phyloP scores from a whole-genome alignment of 78 protist genomes.

The Dictyostelium firmibasis region DNA sequence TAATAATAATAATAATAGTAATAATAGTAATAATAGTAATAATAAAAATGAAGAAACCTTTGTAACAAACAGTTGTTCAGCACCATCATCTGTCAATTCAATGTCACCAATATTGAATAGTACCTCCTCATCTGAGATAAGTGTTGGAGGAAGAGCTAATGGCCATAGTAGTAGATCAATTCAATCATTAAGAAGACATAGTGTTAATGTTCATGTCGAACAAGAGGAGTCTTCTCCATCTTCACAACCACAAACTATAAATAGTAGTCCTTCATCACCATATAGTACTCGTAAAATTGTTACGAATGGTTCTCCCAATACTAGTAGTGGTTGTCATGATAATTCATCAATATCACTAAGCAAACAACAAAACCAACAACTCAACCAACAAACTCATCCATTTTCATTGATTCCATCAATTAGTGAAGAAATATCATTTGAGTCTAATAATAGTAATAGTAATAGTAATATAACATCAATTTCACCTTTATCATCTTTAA shows the following conservation, averaged over 20 bases:
- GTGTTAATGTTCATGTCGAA: neutral
- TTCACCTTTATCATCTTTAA: neutral
- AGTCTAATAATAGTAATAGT: neutral
- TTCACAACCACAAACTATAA: neutral
- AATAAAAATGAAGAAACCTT: neutral
- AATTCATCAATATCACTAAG: neutral
- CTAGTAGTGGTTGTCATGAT: neutral
- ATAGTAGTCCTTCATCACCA: neutral
- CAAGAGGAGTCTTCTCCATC: neutral
- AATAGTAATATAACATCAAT: neutral
- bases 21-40: neutral
- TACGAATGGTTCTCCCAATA: neutral
- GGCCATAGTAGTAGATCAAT: neutral
- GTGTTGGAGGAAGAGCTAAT: neutral
- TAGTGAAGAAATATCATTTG: neutral
- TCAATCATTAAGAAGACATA: neutral
- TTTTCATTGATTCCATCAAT: neutral
- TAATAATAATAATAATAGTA: neutral
- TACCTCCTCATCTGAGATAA: neutral
- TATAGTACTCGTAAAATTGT: neutral
- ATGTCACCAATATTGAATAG: neutral
- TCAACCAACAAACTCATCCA: neutral
- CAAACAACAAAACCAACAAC: neutral
- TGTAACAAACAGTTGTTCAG: neutral
- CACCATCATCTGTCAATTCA: conserved; percentile 3